Evolutionary conservation across 805 yeast genomes (phyloP).

Genomic region (Saturnispora zaruensis): DNA sequence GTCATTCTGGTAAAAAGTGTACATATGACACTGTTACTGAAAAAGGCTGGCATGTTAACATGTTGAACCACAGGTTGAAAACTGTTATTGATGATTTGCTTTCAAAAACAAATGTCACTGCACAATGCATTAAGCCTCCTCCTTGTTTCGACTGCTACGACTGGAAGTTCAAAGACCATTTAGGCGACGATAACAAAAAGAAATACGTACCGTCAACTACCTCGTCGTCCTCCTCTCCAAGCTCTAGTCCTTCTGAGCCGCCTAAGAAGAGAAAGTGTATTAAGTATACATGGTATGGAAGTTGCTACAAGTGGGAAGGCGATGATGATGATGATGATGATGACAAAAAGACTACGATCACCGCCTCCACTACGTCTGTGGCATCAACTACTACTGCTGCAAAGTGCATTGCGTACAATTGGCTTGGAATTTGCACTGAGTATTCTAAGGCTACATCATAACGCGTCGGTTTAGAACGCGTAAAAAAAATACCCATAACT

Average conservation of each 20-base stretch:
- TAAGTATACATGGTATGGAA: conserved; percentile 59
- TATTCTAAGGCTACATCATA: conserved; percentile 1
- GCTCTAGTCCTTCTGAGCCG: conserved; percentile 16
- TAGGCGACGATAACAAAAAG: conserved; percentile 25
- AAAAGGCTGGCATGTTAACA: conserved; percentile 82
- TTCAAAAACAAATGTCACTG: conserved; percentile 63
- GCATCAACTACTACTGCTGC: conserved; percentile 1
- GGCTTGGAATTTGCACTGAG: conserved; percentile 14
- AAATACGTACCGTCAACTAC: conserved; percentile 23
- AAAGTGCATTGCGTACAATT: conserved; percentile 13
- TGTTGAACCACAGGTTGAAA: conserved; percentile 83
- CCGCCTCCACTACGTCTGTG: background rate
- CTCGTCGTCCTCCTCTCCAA: conserved; percentile 4
- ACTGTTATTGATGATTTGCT: conserved; percentile 81
- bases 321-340: conserved; percentile 18
- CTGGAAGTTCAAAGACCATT: conserved; percentile 66
- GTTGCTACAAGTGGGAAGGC: conserved; percentile 30
- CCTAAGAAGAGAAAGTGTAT: conserved; percentile 38
- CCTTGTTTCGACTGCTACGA: conserved; percentile 87
- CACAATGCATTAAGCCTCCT: conserved; percentile 63
- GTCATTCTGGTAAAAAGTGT: conserved; percentile 86
- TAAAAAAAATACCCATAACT: background rate
- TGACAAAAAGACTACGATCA: conserved; percentile 1
- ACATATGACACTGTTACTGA: conserved; percentile 85
- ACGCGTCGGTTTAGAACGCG: conserved; percentile 5